A percentile compares a stretch with the other conserved stretches of the same genome.
Evolutionary conservation across 73 alveolate genomes (phyloP).

Genomic region (Blepharisma japonicum): DNA sequence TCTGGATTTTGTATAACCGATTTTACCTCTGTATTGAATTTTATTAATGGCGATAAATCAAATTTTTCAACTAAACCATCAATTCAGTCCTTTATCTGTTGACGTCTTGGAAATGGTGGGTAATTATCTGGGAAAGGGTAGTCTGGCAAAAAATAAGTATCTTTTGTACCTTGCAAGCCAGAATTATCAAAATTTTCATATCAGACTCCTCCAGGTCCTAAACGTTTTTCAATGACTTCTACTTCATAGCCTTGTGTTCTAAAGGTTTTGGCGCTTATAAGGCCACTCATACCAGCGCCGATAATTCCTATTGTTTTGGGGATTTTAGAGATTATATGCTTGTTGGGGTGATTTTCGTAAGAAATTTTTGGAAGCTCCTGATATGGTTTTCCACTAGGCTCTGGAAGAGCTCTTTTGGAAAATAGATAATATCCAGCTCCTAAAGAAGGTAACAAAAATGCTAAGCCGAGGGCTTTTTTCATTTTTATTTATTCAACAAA

Average conservation of each 20-base stretch:
- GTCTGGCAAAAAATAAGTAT: not conserved
- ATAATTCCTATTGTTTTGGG: not conserved
- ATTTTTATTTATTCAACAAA: too few species aligned
- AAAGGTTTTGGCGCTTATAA: constrained; percentile 13
- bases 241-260: constrained; percentile 16
- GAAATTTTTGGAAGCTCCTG: constrained; percentile 11
- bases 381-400: constrained; percentile 2
- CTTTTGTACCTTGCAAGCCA: not conserved
- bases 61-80: not conserved
- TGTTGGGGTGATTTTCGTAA: not conserved
- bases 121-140: not conserved
- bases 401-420: too few species aligned
- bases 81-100: not conserved
- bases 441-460: too few species aligned
- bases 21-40: constrained; percentile 1
- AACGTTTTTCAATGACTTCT: constrained; percentile 5
- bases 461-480: too few species aligned
- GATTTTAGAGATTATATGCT: not conserved
- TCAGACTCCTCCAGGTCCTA: constrained; percentile 9
- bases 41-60: not conserved
- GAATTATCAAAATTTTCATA: not conserved
- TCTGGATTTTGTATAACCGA: not conserved
- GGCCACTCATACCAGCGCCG: constrained; percentile 12
- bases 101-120: not conserved
- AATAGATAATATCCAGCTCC: too few species aligned